These are phyloP conservation scores for Albugo candida DNA, from an alignment of 352 stramenopile genomes.

Conservation along the genomic window DNA sequence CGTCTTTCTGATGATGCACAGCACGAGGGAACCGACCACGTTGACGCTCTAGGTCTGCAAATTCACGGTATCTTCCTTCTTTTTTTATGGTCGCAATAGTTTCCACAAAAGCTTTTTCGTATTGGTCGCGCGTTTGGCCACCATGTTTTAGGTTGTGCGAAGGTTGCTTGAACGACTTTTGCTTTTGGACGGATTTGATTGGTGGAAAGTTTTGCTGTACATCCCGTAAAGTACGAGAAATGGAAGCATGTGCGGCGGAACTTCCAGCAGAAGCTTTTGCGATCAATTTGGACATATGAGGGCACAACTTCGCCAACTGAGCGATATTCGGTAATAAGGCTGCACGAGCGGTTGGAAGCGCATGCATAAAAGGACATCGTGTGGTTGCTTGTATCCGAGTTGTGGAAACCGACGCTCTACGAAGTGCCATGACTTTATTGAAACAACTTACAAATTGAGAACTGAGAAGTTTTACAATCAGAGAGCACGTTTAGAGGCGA, in stretches of 20 bases:
- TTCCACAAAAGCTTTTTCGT: conserved; percentile 48
- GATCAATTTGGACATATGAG: conserved; percentile 75
- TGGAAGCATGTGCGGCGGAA: conserved; percentile 30
- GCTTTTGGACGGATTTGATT: conserved; percentile 25
- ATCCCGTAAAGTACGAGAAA: conserved; percentile 12
- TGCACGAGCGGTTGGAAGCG: conserved; percentile 41
- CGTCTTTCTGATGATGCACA: conserved; percentile 47
- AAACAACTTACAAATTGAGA: no score
- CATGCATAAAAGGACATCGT: conserved; percentile 72
- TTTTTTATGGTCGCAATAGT: conserved; percentile 70
- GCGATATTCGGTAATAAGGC: conserved; percentile 72
- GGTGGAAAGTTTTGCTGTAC: conserved; percentile 50
- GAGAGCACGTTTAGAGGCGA: no score
- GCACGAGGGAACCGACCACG: conserved; percentile 63
- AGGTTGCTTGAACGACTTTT: conserved; percentile 13
- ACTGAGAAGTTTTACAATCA: no score
- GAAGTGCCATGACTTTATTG: no score
- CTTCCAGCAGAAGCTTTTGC: conserved; percentile 20
- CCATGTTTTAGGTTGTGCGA: conserved; percentile 29
- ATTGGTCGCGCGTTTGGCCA: conserved; percentile 32
- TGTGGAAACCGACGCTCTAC: conserved; percentile 32
- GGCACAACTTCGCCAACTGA: conserved; percentile 67
- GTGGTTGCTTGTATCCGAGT: conserved; percentile 49
- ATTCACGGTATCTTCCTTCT: conserved; percentile 75
- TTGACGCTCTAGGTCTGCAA: conserved; percentile 75